phyloP scores from a whole-genome alignment of 2,329 filamentous ascomycete species.

The Dendryphion nanum region DNA sequence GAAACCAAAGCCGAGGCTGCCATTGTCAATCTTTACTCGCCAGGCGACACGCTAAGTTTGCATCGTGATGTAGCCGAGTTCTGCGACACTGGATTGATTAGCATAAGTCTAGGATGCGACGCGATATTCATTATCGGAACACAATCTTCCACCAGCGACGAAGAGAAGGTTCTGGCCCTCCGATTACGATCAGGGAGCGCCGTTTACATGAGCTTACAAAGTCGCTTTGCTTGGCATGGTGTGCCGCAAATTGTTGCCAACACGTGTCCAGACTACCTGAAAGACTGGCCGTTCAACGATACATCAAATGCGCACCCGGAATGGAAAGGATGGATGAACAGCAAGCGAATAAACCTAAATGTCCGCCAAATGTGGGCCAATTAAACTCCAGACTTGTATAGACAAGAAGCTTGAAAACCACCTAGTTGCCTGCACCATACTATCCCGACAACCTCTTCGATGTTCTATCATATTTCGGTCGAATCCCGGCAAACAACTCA shows the following conservation, averaged over 20 bases:
- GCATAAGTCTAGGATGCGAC: slow-evolving; percentile 86
- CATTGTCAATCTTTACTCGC: slow-evolving; percentile 90
- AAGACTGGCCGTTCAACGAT: slow-evolving; percentile 64
- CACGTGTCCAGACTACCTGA: slow-evolving; percentile 75
- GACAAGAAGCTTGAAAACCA: too few relatives aligned
- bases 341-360: slow-evolving; percentile 88
- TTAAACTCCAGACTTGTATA: too few relatives aligned
- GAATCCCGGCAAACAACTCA: slow-evolving; percentile 17
- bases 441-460: too few relatives aligned
- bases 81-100: slow-evolving; percentile 74
- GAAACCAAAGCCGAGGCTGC: slow-evolving; percentile 80
- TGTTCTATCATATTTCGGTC: too few relatives aligned
- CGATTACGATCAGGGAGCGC: slow-evolving; percentile 78
- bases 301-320: slow-evolving; percentile 52
- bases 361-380: slow-evolving; percentile 80
- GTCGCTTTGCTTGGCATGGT: slow-evolving; percentile 91
- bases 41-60: slow-evolving; percentile 86
- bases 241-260: slow-evolving; percentile 80
- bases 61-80: slow-evolving; percentile 93
- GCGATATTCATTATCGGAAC: slow-evolving; percentile 79
- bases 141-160: slow-evolving; percentile 10
- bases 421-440: too few relatives aligned
- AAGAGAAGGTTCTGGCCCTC: slow-evolving; percentile 20
- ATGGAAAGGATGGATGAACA: slow-evolving; percentile 85
- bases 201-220: slow-evolving; percentile 80